A percentile compares a stretch with the other conserved stretches of the same genome.
Conservation (phyloP, 768 basidiomycete genomes). For the Lactifluus piperatus region DNA sequence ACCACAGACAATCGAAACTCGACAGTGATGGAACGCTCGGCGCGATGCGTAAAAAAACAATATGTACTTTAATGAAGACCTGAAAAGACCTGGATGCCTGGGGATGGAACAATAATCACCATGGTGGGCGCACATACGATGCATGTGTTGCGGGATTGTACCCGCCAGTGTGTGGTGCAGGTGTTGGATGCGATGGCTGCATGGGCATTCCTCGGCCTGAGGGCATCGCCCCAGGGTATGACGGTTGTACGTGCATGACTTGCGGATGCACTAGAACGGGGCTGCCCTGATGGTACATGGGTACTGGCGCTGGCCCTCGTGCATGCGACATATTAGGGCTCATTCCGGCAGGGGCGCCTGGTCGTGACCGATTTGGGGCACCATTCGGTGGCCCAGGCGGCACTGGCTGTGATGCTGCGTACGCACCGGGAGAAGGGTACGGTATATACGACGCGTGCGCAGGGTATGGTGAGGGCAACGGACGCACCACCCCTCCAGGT, state of each 20-base stretch:
- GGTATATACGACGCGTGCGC: conserved; percentile 44
- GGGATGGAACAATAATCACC: not conserved
- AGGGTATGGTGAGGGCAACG: conserved; percentile 54
- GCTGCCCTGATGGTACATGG: conserved; percentile 56
- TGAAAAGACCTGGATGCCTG: no score
- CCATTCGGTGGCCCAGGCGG: conserved; percentile 34
- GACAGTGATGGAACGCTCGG: not conserved
- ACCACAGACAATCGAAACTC: not conserved
- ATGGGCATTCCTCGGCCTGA: conserved; percentile 33
- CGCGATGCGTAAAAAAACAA: conserved; percentile 3
- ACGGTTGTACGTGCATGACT: conserved; percentile 27
- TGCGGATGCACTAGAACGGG: conserved; percentile 57
- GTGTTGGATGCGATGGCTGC: conserved; percentile 33
- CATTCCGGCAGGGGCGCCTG: conserved; percentile 36
- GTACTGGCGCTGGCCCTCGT: conserved; percentile 27
- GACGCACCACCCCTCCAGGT: conserved; percentile 45
- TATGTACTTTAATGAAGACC: not conserved
- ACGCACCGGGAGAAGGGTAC: conserved; percentile 48
- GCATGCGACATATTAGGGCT: conserved; percentile 58
- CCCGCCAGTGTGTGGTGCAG: conserved; percentile 15
- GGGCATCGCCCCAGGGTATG: conserved; percentile 25
- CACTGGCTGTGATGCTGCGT: conserved; percentile 34
- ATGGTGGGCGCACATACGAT: conserved; percentile 7
- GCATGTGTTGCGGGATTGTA: conserved; percentile 11
- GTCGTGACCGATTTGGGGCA: conserved; percentile 32